Conservation (phyloP, 345 rosid genomes). For the Citrus unshiu region DNA sequence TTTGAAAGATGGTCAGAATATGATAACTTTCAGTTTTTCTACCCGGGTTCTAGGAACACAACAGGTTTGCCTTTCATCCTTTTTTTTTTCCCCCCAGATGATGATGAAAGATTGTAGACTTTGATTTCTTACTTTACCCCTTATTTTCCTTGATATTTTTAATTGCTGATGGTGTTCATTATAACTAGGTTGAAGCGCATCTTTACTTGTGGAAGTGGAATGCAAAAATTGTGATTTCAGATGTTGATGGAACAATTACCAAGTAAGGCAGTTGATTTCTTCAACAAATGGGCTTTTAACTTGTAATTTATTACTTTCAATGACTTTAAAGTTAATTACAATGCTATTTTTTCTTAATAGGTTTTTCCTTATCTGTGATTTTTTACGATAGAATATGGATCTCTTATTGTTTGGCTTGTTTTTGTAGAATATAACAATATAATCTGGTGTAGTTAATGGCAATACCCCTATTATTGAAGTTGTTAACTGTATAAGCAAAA, state of each 20-base stretch:
- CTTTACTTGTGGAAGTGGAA: slow-evolving; percentile 95
- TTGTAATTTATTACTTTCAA: background rate
- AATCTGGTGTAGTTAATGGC: background rate
- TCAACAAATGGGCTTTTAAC: background rate
- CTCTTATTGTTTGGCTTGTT: background rate
- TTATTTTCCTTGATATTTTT: background rate
- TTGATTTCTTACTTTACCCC: background rate
- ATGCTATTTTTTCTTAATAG: background rate
- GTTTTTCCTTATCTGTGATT: background rate
- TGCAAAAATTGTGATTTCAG: slow-evolving; percentile 85
- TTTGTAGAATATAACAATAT: background rate
- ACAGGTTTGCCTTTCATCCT: slow-evolving; percentile 47
- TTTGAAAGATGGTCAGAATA: slow-evolving; percentile 88
- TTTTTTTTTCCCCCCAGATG: background rate
- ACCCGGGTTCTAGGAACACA: slow-evolving; percentile 88
- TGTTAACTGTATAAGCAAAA: background rate
- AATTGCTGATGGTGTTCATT: slow-evolving; percentile 10
- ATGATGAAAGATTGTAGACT: background rate
- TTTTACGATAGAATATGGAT: background rate
- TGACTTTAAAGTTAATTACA: background rate
- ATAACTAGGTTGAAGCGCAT: slow-evolving; percentile 80
- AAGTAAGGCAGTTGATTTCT: slow-evolving; percentile 40
- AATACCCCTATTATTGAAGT: background rate
- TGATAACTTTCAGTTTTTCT: slow-evolving; percentile 79
- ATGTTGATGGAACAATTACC: slow-evolving; percentile 96